These are phyloP conservation scores for Phlyctochytrium bullatum DNA, from an alignment of 192 early-diverging fungal genomes.

Conservation along the genomic window DNA sequence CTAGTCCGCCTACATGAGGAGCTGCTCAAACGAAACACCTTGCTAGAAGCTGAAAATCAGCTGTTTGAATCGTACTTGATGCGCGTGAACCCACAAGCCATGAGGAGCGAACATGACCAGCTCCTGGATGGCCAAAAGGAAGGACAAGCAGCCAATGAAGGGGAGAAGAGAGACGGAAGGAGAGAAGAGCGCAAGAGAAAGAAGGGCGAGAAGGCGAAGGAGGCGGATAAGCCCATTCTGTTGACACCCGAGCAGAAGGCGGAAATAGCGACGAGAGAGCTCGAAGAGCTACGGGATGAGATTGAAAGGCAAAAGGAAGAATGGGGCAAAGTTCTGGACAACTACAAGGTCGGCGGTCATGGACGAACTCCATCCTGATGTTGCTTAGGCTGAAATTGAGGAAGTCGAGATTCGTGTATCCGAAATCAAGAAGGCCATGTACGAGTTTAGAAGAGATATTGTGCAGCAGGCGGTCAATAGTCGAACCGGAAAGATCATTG, in stretches of 20 bases:
- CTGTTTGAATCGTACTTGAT: slow-evolving; percentile 51
- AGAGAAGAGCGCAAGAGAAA: slow-evolving; percentile 44
- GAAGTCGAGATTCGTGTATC: slow-evolving; percentile 55
- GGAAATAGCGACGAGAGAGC: slow-evolving; percentile 59
- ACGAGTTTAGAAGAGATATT: slow-evolving; percentile 62
- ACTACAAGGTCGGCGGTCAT: slow-evolving; percentile 35
- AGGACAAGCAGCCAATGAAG: background rate
- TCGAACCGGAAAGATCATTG: slow-evolving; percentile 55
- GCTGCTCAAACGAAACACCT: slow-evolving; percentile 35
- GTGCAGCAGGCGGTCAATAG: slow-evolving; percentile 44
- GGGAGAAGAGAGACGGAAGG: background rate
- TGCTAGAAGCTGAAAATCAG: slow-evolving; percentile 49
- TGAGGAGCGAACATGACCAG: background rate
- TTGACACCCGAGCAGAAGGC: slow-evolving; percentile 58
- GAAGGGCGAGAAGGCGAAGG: slow-evolving; percentile 50
- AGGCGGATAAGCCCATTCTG: slow-evolving; percentile 40
- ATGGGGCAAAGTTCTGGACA: slow-evolving; percentile 58
- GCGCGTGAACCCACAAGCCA: slow-evolving; percentile 37
- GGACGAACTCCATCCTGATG: background rate
- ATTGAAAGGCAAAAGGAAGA: slow-evolving; percentile 60
- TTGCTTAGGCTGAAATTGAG: slow-evolving; percentile 54
- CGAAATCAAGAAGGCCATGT: slow-evolving; percentile 56
- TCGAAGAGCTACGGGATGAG: slow-evolving; percentile 61
- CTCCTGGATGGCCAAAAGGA: slow-evolving; percentile 5
- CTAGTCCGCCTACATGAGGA: slow-evolving; percentile 44